Evolutionary conservation across 2,329 filamentous ascomycete species (phyloP), one percentile per base, ranked within the genome.

Genomic region (Trichoderma hamatum): DNA sequence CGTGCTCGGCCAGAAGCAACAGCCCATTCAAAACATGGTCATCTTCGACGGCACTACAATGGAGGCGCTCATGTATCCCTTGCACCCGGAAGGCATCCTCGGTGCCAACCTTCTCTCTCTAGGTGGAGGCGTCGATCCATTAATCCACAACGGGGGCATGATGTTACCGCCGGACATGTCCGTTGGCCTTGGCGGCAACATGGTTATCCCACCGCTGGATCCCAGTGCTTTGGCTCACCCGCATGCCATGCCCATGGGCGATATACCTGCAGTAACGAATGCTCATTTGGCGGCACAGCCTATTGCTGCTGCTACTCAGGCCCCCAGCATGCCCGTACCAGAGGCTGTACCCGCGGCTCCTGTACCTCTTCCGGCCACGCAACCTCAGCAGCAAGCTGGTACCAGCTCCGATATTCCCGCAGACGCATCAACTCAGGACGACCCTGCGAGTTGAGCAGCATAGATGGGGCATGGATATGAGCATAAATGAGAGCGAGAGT

Each of bases 1-100:
- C 75, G 94, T 97, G 36, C 86, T 98, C 6, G 93, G 94, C 60
- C 89, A 92, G 77, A 89, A 92, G 51, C 94, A 98, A 81, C 96
- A 97, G 79, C 96, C 96, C 0, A 91, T 99, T 52, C 96, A 99
- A 82, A 99, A 99, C 79, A 89, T 97, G 78, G 87, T 97, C 61
- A 84, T 98, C 24, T 97, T 98, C 75, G 94, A 98, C 78, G 94
- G 94, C 16, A 92, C 93, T 73, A 87, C 85, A 56, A 92, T 92
- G 80, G 88, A 92, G 72, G 92, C 91, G 0, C 89, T 89, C 2
- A 89, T 96, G 72, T 97, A 96, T 77, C 86, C 93, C 2, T 83
- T 98, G 52, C 93, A 96, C 76, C 92, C 93, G 0, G 85, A 89
- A 67, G 86, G 85, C 30, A 77, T 76, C 26, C 81, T 89, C 14